These are phyloP conservation scores for Chaetomium olivaceum DNA, from an alignment of 2,329 filamentous ascomycete species.

Conservation along the genomic window DNA sequence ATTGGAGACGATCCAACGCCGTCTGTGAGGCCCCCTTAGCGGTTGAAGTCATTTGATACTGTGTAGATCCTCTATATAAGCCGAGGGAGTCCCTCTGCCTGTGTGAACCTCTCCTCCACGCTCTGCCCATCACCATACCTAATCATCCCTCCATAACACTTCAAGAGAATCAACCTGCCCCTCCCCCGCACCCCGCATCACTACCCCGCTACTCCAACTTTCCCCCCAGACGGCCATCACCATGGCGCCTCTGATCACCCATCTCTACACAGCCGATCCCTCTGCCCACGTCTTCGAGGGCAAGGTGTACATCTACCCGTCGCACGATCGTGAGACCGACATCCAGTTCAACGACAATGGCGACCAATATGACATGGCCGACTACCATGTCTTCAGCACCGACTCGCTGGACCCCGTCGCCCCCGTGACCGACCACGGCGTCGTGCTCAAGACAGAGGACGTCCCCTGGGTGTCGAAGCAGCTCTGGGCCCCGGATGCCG, in stretches of 20 bases:
- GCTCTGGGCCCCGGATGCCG: constrained; percentile 79
- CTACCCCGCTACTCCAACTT: constrained; percentile 26
- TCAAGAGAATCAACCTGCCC: neutral
- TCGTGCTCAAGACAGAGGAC: constrained; percentile 64
- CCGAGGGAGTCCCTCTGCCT: neutral
- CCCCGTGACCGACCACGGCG: constrained; percentile 70
- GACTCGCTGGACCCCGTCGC: constrained; percentile 53
- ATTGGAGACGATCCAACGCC: neutral
- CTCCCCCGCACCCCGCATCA: constrained; percentile 17
- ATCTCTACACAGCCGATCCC: constrained; percentile 77
- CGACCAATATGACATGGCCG: constrained; percentile 81
- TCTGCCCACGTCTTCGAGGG: constrained; percentile 78
- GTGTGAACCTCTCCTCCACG: neutral
- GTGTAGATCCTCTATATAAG: constrained; percentile 19
- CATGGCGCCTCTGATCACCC: constrained; percentile 66
- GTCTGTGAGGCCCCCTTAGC: neutral
- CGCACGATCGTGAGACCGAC: constrained; percentile 74
- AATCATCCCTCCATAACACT: neutral
- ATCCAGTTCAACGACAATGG: constrained; percentile 80
- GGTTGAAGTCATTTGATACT: neutral
- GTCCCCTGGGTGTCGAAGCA: constrained; percentile 78
- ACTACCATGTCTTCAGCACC: constrained; percentile 76
- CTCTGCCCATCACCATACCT: neutral
- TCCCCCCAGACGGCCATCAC: constrained; percentile 26
- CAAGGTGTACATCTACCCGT: constrained; percentile 77